Base-by-base conservation (phyloP, 2,329 filamentous ascomycete species). In the Samsoniella hepiali region DNA sequence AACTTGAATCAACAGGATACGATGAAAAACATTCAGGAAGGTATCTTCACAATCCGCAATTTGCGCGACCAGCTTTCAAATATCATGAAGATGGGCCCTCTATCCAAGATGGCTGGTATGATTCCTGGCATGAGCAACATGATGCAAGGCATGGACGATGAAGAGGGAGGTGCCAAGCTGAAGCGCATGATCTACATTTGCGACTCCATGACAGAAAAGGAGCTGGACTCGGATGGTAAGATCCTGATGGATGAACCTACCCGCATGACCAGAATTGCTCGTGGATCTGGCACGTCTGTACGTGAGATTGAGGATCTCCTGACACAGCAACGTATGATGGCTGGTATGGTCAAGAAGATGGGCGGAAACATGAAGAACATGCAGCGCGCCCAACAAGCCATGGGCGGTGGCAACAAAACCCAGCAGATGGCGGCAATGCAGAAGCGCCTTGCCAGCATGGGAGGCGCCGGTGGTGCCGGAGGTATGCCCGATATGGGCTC, bases 101-200 rank as follows among this genome's bases (percentile, higher is more conserved):
- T 99, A 1, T 96, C 91, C 22, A 98, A 99, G 75, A 96, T 99
- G 86, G 96, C 94, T 0, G 93, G 93, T 70, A 99, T 99, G 95
- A 98, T 99, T 67, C 95, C 95, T 0, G 95, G 95, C 34, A 89
- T 99, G 76, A 90, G 90, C 69, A 91, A 90, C 72, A 89, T 98
- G 84, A 98, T 97, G 86, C 89, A 91, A 60, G 92, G 92, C 45
- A 95, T 98, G 85, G 93, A 98, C 73, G 96, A 99, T 73, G 94
- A 98, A 72, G 95, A 98, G 72, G 94, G 94, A n/a, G 88, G 88
- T 62, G 81, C 89, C 70, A 97, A 98, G 78, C 84, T 99, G 32
- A 96, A 96, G 78, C 89, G 95, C 66, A 99, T 99, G 95, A 92
- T 99, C 69, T 98, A 96, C 79, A 97, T 99, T 65, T 97, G 93